phyloP scores from a whole-genome alignment of 495 filamentous ascomycete genomes.

The Ramalina intermedia region DNA sequence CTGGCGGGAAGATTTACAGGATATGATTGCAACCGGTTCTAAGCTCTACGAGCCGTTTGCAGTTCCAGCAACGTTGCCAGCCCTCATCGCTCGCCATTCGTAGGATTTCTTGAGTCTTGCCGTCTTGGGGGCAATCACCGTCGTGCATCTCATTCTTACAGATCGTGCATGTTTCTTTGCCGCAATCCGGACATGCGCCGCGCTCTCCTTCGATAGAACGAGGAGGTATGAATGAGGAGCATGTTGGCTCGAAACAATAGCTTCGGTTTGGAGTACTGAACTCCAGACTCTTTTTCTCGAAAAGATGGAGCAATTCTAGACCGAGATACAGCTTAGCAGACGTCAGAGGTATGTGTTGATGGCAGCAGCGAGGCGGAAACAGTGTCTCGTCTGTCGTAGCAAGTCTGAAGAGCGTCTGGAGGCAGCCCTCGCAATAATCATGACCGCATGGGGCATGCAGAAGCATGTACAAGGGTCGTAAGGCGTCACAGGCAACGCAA shows the following conservation, averaged over 20 bases:
- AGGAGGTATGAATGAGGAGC: slow-evolving; percentile 30
- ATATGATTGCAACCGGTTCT: slow-evolving; percentile 35
- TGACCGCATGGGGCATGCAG: slow-evolving; percentile 20
- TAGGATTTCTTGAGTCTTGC: slow-evolving; percentile 20
- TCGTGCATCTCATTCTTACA: slow-evolving; percentile 32
- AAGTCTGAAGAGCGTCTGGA: slow-evolving; percentile 24
- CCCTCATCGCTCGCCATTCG: slow-evolving; percentile 20
- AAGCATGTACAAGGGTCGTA: background rate
- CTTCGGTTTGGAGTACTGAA: slow-evolving; percentile 29
- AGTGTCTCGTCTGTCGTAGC: slow-evolving; percentile 32
- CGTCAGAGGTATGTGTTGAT: slow-evolving; percentile 23
- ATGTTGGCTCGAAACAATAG: slow-evolving; percentile 31
- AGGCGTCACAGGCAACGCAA: slow-evolving; percentile 3
- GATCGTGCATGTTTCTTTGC: slow-evolving; percentile 24
- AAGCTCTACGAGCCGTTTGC: slow-evolving; percentile 27
- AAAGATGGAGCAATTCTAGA: slow-evolving; percentile 16
- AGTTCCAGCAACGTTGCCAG: slow-evolving; percentile 30
- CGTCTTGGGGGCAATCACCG: slow-evolving; percentile 29
- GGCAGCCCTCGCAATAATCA: slow-evolving; percentile 33
- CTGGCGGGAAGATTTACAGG: slow-evolving; percentile 17
- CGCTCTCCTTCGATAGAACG: slow-evolving; percentile 18
- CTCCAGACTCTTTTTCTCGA: slow-evolving; percentile 29
- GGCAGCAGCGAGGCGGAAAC: slow-evolving; percentile 40
- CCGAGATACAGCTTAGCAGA: slow-evolving; percentile 20
- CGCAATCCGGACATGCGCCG: slow-evolving; percentile 29